Evolutionary conservation across 139 green algal genomes (phyloP).

Genomic region (Chlorella sp.): DNA sequence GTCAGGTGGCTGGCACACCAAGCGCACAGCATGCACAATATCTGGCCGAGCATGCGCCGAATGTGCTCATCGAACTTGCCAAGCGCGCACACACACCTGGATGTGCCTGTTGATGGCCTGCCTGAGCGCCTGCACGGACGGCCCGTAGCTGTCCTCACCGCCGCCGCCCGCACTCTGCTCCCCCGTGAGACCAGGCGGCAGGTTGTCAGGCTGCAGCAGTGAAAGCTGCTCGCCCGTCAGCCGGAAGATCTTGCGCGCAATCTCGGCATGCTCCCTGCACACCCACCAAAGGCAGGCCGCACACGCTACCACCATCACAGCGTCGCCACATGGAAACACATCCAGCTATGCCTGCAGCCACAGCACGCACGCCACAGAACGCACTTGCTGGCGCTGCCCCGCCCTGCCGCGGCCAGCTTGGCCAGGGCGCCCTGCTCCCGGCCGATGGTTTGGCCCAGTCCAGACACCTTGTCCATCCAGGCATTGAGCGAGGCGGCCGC

Average conservation of each 20-base stretch:
- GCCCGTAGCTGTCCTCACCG: neutral
- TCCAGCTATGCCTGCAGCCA: no score
- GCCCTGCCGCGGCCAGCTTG: constrained; percentile 18
- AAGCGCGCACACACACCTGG: neutral
- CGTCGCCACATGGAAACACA: no score
- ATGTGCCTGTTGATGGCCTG: neutral
- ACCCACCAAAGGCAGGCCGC: no score
- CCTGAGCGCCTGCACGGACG: neutral
- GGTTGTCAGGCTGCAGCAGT: constrained; percentile 28
- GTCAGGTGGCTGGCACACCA: no score
- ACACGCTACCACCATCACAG: no score
- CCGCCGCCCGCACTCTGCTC: neutral
- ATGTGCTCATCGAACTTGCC: constrained; percentile 2
- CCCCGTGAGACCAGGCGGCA: no score
- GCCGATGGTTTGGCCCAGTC: constrained; percentile 24
- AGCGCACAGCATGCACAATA: no score
- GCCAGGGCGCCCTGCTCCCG: constrained; percentile 30
- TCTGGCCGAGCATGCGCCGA: neutral
- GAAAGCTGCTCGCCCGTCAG: constrained; percentile 37
- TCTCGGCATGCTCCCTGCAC: constrained; percentile 28
- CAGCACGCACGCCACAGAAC: no score
- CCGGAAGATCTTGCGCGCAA: constrained; percentile 22
- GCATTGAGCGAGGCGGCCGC: neutral
- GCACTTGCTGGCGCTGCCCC: constrained; percentile 11
- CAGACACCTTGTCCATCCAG: constrained; percentile 16